Conservation (phyloP, 306 rosid genomes). For the Dalbergia oliveri region DNA sequence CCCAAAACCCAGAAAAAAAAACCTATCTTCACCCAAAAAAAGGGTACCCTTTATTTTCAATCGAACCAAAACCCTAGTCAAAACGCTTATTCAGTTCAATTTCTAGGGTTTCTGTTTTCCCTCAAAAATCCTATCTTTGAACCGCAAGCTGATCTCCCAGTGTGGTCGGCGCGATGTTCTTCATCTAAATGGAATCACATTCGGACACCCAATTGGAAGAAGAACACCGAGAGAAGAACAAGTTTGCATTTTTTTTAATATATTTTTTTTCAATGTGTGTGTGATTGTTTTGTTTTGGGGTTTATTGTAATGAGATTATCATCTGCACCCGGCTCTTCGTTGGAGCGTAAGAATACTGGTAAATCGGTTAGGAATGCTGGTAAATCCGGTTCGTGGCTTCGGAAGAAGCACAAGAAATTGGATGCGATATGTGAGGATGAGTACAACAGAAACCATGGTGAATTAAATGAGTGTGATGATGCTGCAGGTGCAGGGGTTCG, state of each 20-base stretch:
- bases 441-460: constrained; percentile 76
- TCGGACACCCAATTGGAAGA: constrained; percentile 48
- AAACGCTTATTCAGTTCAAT: constrained; percentile 39
- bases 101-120: constrained; percentile 73
- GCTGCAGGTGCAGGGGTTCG: constrained; percentile 64
- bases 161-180: constrained; percentile 52
- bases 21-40: constrained; percentile 38
- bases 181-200: constrained; percentile 41
- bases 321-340: constrained; percentile 52
- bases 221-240: constrained; percentile 25
- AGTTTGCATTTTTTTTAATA: background rate
- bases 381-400: constrained; percentile 67
- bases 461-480: constrained; percentile 58
- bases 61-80: background rate
- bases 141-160: constrained; percentile 41
- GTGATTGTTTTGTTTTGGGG: constrained; percentile 34
- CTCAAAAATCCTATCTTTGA: constrained; percentile 23
- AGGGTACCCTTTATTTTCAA: background rate
- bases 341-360: constrained; percentile 52
- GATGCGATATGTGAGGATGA: constrained; percentile 89
- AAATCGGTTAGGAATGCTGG: constrained; percentile 55
- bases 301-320: constrained; percentile 78
- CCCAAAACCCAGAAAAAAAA: constrained; percentile 20
- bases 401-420: constrained; percentile 93
- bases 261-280: background rate